Percentiles rank a stretch among this genome's conserved stretches.
phyloP scores from a whole-genome alignment of 345 rosid species.

The Euphorbia pulcherrima region DNA sequence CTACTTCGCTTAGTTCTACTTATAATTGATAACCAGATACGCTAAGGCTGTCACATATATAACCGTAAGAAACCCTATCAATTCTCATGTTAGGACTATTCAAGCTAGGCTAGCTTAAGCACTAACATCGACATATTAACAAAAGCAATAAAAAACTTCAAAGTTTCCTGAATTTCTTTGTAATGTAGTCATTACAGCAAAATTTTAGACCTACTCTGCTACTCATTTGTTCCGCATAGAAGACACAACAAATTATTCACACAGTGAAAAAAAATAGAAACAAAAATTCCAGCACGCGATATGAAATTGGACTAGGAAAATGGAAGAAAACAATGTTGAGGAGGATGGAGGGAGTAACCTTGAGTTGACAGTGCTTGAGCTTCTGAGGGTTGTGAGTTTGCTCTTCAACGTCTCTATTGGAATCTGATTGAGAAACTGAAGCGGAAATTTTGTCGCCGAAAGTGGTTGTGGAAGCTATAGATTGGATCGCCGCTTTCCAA shows the following conservation, averaged over 20 bases:
- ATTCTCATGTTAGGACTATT: not conserved
- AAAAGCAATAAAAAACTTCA: no score
- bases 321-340: not conserved
- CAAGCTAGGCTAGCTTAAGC: not conserved
- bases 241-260: not conserved
- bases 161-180: no score
- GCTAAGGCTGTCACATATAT: no score
- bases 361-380: constrained; percentile 67
- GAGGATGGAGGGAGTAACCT: constrained; percentile 35
- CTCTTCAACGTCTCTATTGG: constrained; percentile 23
- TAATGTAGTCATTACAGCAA: no score
- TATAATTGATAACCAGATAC: no score
- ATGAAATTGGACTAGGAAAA: not conserved
- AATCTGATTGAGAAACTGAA: constrained; percentile 16
- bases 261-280: no score
- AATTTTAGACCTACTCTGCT: no score
- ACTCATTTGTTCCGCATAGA: not conserved
- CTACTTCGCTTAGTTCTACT: no score
- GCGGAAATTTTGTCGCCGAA: constrained; percentile 31
- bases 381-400: constrained; percentile 42
- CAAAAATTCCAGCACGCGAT: not conserved
- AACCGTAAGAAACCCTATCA: no score
- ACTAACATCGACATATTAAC: no score
- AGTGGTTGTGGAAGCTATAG: constrained; percentile 54
- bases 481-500: constrained; percentile 76